Base-by-base conservation (phyloP, 495 filamentous ascomycete genomes). In the Poronia punctata region DNA sequence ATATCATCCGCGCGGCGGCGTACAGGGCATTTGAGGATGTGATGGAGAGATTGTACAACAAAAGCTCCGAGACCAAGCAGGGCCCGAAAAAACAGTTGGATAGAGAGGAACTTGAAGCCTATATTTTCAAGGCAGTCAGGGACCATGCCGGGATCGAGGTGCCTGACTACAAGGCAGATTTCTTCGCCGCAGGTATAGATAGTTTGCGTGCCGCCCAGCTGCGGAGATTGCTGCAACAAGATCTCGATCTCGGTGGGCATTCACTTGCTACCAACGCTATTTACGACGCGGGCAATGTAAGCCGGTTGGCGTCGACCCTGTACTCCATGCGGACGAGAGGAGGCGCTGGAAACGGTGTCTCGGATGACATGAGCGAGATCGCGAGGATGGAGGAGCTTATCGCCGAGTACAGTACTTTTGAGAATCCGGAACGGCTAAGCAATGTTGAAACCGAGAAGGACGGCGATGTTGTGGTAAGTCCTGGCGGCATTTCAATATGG, bases 191-290 rank as follows among this genome's bases (percentile, higher is more conserved):
- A 5, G 78, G 78, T 6, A 49, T 82, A n/a, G 76, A 79, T 49
- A 80, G 76, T 38, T 53, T 82, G n/a, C 71, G 72, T 32, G 73
- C 76, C 4, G 79, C 78, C 12, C 71, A 77, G 33, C 52, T 80
- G 32, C 66, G 74, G 22, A 60, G 69, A 7, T 49, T 74, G 4
- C 64, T 82, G 15, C 53, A 72, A 16, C 59, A 64, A 9, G 56
- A 68, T 23, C 65, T 75, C 27, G 58, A 61, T 17, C 54, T 74
- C 5, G 56, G 44, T 12, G 53, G 53, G 36, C 45, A 55, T 44
- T 68, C 37, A 43, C 53, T 38, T 57, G 55, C 32, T 19, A 48
- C 52, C 19, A 79, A 77, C 32, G 51, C 72, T 4, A 66, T 79
- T 11, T 77, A 74, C 41, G 73, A 80, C 35, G 53, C 61, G 3